phyloP scores from a whole-genome alignment of 257 asterid genomes.

The Solanum corneliomulleri region DNA sequence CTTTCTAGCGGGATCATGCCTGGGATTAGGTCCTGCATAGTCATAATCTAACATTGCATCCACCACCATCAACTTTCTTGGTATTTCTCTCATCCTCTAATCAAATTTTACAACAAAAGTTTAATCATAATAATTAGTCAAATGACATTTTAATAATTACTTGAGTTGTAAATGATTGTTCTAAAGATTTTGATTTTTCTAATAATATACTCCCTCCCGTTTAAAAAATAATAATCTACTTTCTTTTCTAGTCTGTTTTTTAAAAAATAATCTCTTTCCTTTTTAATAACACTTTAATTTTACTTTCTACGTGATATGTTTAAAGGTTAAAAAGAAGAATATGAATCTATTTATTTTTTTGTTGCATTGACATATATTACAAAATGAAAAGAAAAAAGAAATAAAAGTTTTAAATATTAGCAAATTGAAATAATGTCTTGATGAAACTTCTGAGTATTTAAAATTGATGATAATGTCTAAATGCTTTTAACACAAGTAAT shows the following conservation, averaged over 20 bases:
- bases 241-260: too few species aligned
- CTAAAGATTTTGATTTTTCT: not conserved
- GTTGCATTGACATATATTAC: not conserved
- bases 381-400: not conserved
- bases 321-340: not conserved
- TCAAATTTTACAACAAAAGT: not conserved
- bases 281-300: too few species aligned
- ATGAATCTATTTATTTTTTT: not conserved
- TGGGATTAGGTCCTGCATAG: conserved; percentile 53
- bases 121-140: not conserved
- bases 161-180: not conserved
- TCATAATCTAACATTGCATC: conserved; percentile 47
- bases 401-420: not conserved
- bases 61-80: conserved; percentile 28
- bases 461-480: not conserved
- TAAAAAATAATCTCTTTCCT: too few species aligned
- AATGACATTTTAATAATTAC: not conserved
- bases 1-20: conserved; percentile 73
- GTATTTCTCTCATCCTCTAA: not conserved
- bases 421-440: not conserved
- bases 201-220: too few species aligned
- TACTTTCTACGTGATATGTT: too few species aligned
- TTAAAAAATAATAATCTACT: too few species aligned
- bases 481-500: not conserved
- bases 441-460: not conserved